A percentile compares a stretch with the other conserved stretches of the same genome.
Evolutionary conservation across 1,284 basidiomycete species (phyloP).

Genomic region (Austropuccinia psidii): DNA sequence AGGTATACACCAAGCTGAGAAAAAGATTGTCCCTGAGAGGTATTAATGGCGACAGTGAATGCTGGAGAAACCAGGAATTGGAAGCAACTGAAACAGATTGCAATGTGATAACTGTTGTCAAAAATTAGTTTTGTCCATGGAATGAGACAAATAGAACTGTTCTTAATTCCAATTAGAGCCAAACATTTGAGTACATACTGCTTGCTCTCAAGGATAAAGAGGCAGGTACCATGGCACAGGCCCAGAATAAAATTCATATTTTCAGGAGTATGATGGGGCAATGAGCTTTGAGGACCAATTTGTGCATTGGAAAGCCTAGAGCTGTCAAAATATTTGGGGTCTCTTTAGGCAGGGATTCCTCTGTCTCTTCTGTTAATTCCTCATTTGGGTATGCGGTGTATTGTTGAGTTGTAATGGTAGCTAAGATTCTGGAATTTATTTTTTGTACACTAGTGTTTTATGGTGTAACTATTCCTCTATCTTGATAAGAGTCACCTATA

Average conservation of each 20-base stretch:
- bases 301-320: background rate
- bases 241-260: background rate
- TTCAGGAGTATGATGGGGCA: background rate
- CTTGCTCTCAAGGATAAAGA: background rate
- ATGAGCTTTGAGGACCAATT: background rate
- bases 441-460: background rate
- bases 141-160: no score
- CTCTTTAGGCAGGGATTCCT: background rate
- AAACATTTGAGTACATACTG: background rate
- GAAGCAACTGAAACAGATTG: no score
- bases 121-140: no score
- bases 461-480: background rate
- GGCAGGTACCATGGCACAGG: background rate
- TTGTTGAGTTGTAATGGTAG: no score
- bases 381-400: no score
- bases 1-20: no score
- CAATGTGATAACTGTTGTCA: no score
- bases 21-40: no score
- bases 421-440: no score
- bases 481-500: background rate
- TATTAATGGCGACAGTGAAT: no score
- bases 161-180: background rate
- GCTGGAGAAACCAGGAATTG: no score
- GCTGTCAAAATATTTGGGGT: background rate
- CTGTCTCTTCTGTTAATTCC: background rate